Evolutionary conservation across 192 early-diverging fungal genomes (phyloP), one percentile per base, ranked within the genome.

Genomic region (Coemansia sp.): DNA sequence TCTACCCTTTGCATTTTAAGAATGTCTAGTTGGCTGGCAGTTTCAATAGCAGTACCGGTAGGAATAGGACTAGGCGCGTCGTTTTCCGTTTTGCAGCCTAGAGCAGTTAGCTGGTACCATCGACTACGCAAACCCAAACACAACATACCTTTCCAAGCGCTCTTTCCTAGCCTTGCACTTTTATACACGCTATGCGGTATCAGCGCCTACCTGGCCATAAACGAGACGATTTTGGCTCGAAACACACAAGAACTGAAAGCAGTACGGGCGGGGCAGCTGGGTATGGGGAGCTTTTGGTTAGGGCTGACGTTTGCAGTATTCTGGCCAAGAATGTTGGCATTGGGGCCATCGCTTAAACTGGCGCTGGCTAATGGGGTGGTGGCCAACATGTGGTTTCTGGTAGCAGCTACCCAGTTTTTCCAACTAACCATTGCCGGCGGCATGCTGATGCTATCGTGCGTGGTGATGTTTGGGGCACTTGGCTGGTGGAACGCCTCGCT

Each of bases 241-340:
- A 50, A 62, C 18, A 68, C 61, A 31, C 50, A 50, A 8, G 72
- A 65, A 47, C n/a, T 50, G 16, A 53, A 60, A 0, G 73, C 63
- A 19, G 63, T 51, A 35, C 61, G 46, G n/a, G 67, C 67, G 2
- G 73, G 73, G 3, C 63, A 63, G 36, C 43, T 61, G 46, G 73
- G 73, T 26, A 51, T 77, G 11, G 73, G 67, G 8, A 70, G 66
- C 47, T 77, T 66, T 52, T 77, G 73, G 73, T 53, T 77, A 38
- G 55, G 47, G 5, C 43, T 77, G 28, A 77, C 73, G 19, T 70
- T 77, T 21, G 30, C 65, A n/a, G 54, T 60, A 14, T 57, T 77
- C 48, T 77, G 73, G 73, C 73, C 73, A 8, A 30, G 52, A 44
- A 30, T 70, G 15, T 15, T 77, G 33, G 68, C 66, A 19, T 67